phyloP scores from a whole-genome alignment of 768 basidiomycete genomes.

The Pleurotus eryngii region DNA sequence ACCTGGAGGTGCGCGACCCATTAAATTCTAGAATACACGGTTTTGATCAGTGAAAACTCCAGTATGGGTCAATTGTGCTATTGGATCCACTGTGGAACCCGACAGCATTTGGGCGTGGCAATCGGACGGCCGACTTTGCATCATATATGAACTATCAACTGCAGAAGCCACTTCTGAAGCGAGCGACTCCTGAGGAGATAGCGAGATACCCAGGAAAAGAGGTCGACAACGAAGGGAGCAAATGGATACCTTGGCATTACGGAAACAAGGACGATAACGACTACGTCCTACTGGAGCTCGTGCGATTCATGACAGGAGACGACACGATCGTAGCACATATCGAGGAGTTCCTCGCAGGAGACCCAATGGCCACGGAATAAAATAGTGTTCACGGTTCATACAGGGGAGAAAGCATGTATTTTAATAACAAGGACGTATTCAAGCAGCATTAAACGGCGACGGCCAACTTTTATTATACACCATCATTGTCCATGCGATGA shows the following conservation, averaged over 20 bases:
- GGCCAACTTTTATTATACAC: background rate
- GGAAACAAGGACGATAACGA: background rate
- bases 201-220: too few relatives aligned
- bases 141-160: background rate
- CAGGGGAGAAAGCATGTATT: background rate
- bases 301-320: background rate
- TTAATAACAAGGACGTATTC: background rate
- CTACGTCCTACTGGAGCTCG: background rate
- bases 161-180: background rate
- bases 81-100: background rate
- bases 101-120: background rate
- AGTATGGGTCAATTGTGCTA: background rate
- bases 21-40: too few relatives aligned
- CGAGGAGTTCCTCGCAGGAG: background rate
- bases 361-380: background rate
- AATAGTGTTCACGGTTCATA: too few relatives aligned
- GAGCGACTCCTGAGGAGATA: background rate
- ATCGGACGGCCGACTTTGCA: too few relatives aligned
- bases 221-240: background rate
- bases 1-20: too few relatives aligned
- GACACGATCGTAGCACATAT: background rate
- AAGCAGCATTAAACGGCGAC: background rate
- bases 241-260: background rate
- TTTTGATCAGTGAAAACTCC: too few relatives aligned
- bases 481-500: background rate